A percentile compares a stretch with the other conserved stretches of the same genome.
Conservation (phyloP, 2,329 filamentous ascomycete genomes). For the Pestalotiopsis sp. region DNA sequence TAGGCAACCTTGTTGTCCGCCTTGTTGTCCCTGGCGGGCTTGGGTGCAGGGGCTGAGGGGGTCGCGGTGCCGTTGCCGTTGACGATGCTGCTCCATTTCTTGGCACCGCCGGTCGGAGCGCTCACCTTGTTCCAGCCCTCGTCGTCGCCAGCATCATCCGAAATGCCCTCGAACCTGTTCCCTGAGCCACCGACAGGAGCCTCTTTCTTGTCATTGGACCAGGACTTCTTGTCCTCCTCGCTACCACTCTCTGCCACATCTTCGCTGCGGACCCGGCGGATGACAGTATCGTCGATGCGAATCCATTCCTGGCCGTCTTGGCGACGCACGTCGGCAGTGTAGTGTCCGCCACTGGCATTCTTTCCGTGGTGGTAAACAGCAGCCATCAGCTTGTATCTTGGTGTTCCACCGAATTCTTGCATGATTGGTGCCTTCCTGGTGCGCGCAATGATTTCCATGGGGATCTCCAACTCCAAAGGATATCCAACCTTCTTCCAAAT, state of each 20-base stretch:
- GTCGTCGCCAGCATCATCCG: slow-evolving; percentile 68
- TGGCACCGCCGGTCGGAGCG: slow-evolving; percentile 63
- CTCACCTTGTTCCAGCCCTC: slow-evolving; percentile 84
- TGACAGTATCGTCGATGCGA: slow-evolving; percentile 89
- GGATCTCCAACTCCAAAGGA: slow-evolving; percentile 91
- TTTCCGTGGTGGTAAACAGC: slow-evolving; percentile 98
- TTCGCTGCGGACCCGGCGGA: slow-evolving; percentile 81
- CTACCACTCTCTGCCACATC: slow-evolving; percentile 86
- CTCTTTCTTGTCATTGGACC: slow-evolving; percentile 70
- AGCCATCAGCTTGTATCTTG: slow-evolving; percentile 83
- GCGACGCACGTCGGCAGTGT: slow-evolving; percentile 94
- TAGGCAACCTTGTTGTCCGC: slow-evolving; percentile 98
- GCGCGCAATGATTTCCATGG: slow-evolving; percentile 83
- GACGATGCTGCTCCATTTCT: slow-evolving; percentile 73
- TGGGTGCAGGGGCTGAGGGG: slow-evolving; percentile 52
- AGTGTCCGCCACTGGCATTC: slow-evolving; percentile 93
- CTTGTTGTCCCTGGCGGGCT: slow-evolving; percentile 64
- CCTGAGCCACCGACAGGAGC: slow-evolving; percentile 41
- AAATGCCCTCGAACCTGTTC: slow-evolving; percentile 76
- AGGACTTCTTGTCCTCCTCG: slow-evolving; percentile 74
- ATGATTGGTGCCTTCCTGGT: slow-evolving; percentile 69
- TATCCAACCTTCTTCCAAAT: slow-evolving; percentile 99
- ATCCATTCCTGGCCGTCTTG: slow-evolving; percentile 98
- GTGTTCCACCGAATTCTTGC: slow-evolving; percentile 67
- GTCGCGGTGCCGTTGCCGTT: slow-evolving; percentile 74